phyloP scores from a whole-genome alignment of 192 early-diverging fungal genomes.

The Phlyctochytrium bullatum region DNA sequence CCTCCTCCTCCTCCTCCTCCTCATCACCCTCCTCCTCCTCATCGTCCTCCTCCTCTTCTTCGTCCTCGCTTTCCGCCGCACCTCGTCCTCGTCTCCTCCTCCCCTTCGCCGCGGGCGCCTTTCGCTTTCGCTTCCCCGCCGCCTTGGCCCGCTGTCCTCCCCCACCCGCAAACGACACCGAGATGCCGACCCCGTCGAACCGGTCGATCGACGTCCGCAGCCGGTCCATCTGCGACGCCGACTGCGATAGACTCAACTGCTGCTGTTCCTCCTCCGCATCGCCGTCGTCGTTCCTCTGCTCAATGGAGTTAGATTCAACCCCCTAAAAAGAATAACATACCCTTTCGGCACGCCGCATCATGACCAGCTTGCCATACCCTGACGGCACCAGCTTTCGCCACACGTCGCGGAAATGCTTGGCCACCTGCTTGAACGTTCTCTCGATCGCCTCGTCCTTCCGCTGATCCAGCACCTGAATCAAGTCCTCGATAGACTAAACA shows the following conservation, averaged over 20 bases:
- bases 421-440: constrained; percentile 92
- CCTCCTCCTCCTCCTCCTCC: constrained; percentile 4
- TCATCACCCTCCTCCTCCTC: constrained; percentile 4
- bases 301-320: constrained; percentile 5
- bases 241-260: neutral
- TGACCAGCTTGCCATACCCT: constrained; percentile 80
- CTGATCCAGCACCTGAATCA: constrained; percentile 89
- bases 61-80: constrained; percentile 5
- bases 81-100: constrained; percentile 31
- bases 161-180: constrained; percentile 74
- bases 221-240: neutral
- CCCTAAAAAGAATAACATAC: constrained; percentile 10
- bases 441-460: constrained; percentile 97
- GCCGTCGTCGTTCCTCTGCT: constrained; percentile 23
- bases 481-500: constrained; percentile 73
- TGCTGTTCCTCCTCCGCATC: constrained; percentile 31
- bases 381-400: constrained; percentile 89
- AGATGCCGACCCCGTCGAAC: constrained; percentile 88
- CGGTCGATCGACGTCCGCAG: constrained; percentile 57
- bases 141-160: constrained; percentile 5
- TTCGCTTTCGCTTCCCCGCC: constrained; percentile 7
- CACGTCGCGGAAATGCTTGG: constrained; percentile 80
- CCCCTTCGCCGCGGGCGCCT: constrained; percentile 20
- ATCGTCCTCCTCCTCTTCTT: constrained; percentile 1
- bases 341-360: constrained; percentile 65